Conservation (phyloP, 495 filamentous ascomycete species). For the Penicillium salamii region DNA sequence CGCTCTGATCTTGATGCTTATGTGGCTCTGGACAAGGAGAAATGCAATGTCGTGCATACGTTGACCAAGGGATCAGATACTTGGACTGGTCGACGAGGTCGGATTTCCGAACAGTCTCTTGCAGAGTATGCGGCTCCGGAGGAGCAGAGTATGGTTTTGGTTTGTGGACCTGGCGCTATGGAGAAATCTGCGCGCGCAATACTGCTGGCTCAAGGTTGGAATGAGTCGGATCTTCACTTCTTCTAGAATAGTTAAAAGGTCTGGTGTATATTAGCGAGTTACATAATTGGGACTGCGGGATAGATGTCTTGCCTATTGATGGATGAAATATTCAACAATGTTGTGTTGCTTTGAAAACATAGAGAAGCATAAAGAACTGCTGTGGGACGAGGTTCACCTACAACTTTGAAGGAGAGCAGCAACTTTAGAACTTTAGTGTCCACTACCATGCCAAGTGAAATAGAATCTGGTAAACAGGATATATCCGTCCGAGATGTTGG, state of each 20-base stretch:
- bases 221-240: slow-evolving; percentile 76
- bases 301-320: too few species aligned
- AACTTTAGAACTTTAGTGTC: too few species aligned
- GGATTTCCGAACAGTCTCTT: slow-evolving; percentile 63
- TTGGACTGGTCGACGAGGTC: slow-evolving; percentile 71
- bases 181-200: slow-evolving; percentile 65
- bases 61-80: slow-evolving; percentile 58
- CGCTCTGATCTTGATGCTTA: slow-evolving; percentile 70
- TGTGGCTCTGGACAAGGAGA: slow-evolving; percentile 44
- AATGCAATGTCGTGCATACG: slow-evolving; percentile 68
- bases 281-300: not conserved
- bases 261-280: too few species aligned
- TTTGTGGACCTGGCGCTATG: slow-evolving; percentile 81
- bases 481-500: too few species aligned
- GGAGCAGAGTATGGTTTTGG: slow-evolving; percentile 64
- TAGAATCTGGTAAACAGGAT: too few species aligned
- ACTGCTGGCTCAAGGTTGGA: slow-evolving; percentile 71
- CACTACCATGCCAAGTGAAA: too few species aligned
- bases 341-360: too few species aligned
- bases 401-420: too few species aligned
- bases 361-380: too few species aligned
- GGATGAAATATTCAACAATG: not conserved
- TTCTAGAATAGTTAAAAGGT: too few species aligned
- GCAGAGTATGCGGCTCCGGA: slow-evolving; percentile 53
- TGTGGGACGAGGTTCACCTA: too few species aligned